phyloP scores from a whole-genome alignment of 148 eudicot genomes.

The Polygonum maritimum region DNA sequence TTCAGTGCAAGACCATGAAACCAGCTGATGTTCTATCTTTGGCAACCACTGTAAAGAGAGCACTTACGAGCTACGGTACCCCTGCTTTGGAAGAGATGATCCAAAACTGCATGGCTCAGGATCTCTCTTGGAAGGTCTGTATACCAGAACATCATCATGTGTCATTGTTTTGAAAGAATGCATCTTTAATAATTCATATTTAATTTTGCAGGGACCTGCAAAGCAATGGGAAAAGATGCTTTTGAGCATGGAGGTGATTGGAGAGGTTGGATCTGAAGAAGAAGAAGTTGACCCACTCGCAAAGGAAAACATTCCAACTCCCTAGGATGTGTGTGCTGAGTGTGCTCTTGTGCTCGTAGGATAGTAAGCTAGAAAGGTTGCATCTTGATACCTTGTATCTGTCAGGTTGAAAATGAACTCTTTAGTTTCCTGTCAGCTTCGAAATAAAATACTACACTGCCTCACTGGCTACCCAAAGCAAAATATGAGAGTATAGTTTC shows the following conservation, averaged over 20 bases:
- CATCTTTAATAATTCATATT: not conserved
- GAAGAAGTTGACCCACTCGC: slow-evolving; percentile 85
- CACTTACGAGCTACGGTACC: slow-evolving; percentile 52
- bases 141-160: not conserved
- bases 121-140: slow-evolving; percentile 93
- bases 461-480: not conserved
- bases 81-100: slow-evolving; percentile 60
- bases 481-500: not conserved
- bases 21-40: slow-evolving; percentile 68
- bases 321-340: slow-evolving; percentile 2
- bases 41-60: slow-evolving; percentile 54
- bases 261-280: slow-evolving; percentile 65
- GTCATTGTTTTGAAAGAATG: not conserved
- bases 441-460: not conserved
- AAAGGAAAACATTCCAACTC: slow-evolving; percentile 81
- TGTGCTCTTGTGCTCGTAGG: not conserved
- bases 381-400: slow-evolving; percentile 1
- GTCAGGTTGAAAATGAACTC: not conserved
- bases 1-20: slow-evolving; percentile 65
- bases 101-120: slow-evolving; percentile 83
- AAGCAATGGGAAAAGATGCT: slow-evolving; percentile 71
- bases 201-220: slow-evolving; percentile 59
- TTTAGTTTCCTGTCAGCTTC: not conserved
- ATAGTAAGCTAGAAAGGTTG: not conserved
- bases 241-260: slow-evolving; percentile 47